Percentiles rank a stretch among this genome's conserved stretches.
These are phyloP conservation scores for Aureobasidium melanogenum DNA, from an alignment of 2,329 filamentous ascomycete species.

Conservation along the genomic window DNA sequence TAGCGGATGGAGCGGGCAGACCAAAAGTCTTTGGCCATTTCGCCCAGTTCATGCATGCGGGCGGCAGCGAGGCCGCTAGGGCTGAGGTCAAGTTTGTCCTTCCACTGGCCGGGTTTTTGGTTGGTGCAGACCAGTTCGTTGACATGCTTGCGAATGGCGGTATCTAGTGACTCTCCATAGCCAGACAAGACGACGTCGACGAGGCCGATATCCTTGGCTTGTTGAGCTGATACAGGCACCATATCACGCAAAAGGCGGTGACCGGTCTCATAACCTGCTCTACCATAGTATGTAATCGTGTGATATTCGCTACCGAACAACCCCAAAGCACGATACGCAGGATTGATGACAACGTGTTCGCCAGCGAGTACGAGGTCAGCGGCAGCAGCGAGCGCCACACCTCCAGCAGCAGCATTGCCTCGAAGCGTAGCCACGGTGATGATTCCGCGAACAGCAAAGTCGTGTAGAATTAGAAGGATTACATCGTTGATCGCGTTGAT, in stretches of 20 bases:
- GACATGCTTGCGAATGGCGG: slow-evolving; percentile 29
- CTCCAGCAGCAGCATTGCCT: slow-evolving; percentile 36
- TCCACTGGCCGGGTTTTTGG: slow-evolving; percentile 25
- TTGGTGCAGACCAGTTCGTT: slow-evolving; percentile 22
- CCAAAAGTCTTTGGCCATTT: slow-evolving; percentile 38
- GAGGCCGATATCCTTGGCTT: slow-evolving; percentile 31
- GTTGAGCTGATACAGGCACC: slow-evolving; percentile 30
- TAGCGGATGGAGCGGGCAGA: slow-evolving; percentile 29
- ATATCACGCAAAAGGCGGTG: slow-evolving; percentile 28
- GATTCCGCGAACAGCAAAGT: slow-evolving; percentile 29
- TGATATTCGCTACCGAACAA: slow-evolving; percentile 36
- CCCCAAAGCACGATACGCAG: slow-evolving; percentile 31
- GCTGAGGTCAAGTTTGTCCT: slow-evolving; percentile 27
- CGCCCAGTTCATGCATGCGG: slow-evolving; percentile 30
- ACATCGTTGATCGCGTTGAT: slow-evolving; percentile 39
- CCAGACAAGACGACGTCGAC: slow-evolving; percentile 33
- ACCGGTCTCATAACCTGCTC: slow-evolving; percentile 28
- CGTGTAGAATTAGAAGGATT: slow-evolving; percentile 30
- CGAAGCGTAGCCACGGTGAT: slow-evolving; percentile 32
- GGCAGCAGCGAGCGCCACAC: slow-evolving; percentile 34
- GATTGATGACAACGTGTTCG: slow-evolving; percentile 32
- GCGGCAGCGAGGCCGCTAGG: slow-evolving; percentile 25
- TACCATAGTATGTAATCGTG: slow-evolving; percentile 31
- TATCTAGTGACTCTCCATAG: slow-evolving; percentile 26
- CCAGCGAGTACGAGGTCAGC: slow-evolving; percentile 31